These are phyloP conservation scores for Microbotryum lychnidis-dioicae DNA, from an alignment of 1,284 basidiomycete species.

Conservation along the genomic window DNA sequence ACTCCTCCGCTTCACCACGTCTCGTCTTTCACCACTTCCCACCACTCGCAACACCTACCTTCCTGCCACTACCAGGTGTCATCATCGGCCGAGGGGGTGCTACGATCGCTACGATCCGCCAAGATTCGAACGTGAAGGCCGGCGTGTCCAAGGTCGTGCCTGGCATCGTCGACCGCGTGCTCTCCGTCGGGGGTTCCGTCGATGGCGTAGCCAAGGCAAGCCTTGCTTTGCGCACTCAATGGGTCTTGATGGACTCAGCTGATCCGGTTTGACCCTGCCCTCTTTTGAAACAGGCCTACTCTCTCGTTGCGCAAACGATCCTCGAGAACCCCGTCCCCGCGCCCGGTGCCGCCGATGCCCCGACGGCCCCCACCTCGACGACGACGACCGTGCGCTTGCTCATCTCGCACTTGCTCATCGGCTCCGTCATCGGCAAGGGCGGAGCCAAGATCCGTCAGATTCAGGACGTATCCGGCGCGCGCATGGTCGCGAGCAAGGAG, in stretches of 20 bases:
- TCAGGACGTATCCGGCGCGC: constrained; percentile 95
- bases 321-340: constrained; percentile 51
- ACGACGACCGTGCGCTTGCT: constrained; percentile 95
- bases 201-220: constrained; percentile 78
- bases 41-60: too few species aligned
- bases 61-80: constrained; percentile 50
- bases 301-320: constrained; percentile 87
- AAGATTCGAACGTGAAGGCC: constrained; percentile 91
- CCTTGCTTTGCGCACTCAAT: not conserved
- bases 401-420: constrained; percentile 99
- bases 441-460: constrained; percentile 99
- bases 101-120: constrained; percentile 92
- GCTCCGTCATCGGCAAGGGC: constrained; percentile 94
- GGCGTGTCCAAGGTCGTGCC: constrained; percentile 97
- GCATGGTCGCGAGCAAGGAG: constrained; percentile 91
- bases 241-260: not conserved
- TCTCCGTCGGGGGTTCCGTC: constrained; percentile 83
- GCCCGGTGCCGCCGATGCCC: constrained; percentile 65
- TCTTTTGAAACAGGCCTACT: constrained; percentile 62
- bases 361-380: constrained; percentile 79
- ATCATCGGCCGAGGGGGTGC: constrained; percentile 94
- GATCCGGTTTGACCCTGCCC: not conserved
- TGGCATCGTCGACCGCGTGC: constrained; percentile 93
- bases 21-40: too few species aligned
- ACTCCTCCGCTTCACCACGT: not conserved